A percentile compares a stretch with the other conserved stretches of the same genome.
Conservation (phyloP, 2,329 filamentous ascomycete species). For the Aplosporella prunicola region DNA sequence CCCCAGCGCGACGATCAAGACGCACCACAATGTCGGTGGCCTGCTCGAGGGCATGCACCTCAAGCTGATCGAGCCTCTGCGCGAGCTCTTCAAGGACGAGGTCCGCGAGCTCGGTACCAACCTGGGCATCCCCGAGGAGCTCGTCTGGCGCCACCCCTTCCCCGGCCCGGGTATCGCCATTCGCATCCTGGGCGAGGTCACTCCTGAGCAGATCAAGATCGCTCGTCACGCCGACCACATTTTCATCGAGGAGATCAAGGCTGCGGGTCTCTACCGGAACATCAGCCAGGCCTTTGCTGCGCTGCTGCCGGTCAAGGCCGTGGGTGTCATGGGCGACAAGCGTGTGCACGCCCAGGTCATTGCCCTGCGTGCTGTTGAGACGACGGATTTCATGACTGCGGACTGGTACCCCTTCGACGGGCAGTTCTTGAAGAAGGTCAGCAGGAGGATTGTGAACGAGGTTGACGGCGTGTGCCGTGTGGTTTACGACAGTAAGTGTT, state of each 20-base stretch:
- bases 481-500: conserved; percentile 53
- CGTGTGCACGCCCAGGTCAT: conserved; percentile 56
- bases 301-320: conserved; percentile 55
- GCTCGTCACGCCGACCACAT: conserved; percentile 69
- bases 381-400: conserved; percentile 65
- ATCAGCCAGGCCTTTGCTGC: conserved; percentile 63
- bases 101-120: conserved; percentile 60
- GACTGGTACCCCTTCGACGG: conserved; percentile 58
- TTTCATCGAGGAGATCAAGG: conserved; percentile 66
- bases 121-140: conserved; percentile 61
- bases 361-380: conserved; percentile 52
- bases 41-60: conserved; percentile 53
- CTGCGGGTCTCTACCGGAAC: conserved; percentile 62
- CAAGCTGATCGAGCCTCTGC: conserved; percentile 68
- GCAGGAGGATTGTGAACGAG: conserved; percentile 63
- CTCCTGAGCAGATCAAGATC: conserved; percentile 67
- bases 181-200: conserved; percentile 76
- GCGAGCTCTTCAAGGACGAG: conserved; percentile 78
- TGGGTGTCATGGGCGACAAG: conserved; percentile 63
- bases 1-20: conserved; percentile 63
- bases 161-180: conserved; percentile 68
- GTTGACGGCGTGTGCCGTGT: conserved; percentile 64
- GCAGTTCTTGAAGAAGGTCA: conserved; percentile 56
- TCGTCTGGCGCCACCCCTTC: conserved; percentile 72
- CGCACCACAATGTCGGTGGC: conserved; percentile 64